Percentiles rank a stretch among this genome's conserved stretches.
These are phyloP conservation scores for Aphanomyces euteiches DNA, from an alignment of 352 stramenopile genomes.

Conservation along the genomic window DNA sequence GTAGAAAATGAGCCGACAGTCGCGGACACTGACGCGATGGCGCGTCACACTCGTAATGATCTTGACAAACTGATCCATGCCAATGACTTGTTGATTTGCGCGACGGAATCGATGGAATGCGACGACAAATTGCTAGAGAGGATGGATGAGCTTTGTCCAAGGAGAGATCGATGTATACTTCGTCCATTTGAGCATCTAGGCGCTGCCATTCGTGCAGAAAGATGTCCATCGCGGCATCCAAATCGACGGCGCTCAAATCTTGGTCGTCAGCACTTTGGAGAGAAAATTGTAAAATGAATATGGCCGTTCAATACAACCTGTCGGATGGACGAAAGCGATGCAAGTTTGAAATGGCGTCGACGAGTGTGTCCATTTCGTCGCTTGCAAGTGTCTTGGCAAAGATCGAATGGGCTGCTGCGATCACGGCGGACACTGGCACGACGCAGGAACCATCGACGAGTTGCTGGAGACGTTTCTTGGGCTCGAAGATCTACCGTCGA, in stretches of 20 bases:
- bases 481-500: slow-evolving; percentile 48
- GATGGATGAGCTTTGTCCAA: neutral
- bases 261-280: neutral
- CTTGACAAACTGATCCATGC: slow-evolving; percentile 67
- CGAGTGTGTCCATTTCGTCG: slow-evolving; percentile 38
- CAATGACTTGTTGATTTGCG: slow-evolving; percentile 49
- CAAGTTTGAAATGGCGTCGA: slow-evolving; percentile 40
- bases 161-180: slow-evolving; percentile 36
- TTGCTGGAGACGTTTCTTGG: slow-evolving; percentile 54
- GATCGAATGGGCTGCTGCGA: slow-evolving; percentile 37
- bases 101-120: slow-evolving; percentile 47
- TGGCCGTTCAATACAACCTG: neutral
- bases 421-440: slow-evolving; percentile 38
- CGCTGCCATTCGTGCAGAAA: slow-evolving; percentile 55
- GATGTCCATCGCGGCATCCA: slow-evolving; percentile 60
- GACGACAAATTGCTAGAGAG: slow-evolving; percentile 35
- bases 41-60: slow-evolving; percentile 62
- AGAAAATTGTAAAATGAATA: neutral
- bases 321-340: slow-evolving; percentile 18
- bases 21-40: slow-evolving; percentile 42
- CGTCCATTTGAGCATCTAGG: slow-evolving; percentile 47
- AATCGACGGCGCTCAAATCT: slow-evolving; percentile 40
- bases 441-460: slow-evolving; percentile 48
- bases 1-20: slow-evolving; percentile 62
- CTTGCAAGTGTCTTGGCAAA: slow-evolving; percentile 48